Evolutionary conservation across 805 yeast genomes (phyloP).

Genomic region (Diddensiella santjacobensis): DNA sequence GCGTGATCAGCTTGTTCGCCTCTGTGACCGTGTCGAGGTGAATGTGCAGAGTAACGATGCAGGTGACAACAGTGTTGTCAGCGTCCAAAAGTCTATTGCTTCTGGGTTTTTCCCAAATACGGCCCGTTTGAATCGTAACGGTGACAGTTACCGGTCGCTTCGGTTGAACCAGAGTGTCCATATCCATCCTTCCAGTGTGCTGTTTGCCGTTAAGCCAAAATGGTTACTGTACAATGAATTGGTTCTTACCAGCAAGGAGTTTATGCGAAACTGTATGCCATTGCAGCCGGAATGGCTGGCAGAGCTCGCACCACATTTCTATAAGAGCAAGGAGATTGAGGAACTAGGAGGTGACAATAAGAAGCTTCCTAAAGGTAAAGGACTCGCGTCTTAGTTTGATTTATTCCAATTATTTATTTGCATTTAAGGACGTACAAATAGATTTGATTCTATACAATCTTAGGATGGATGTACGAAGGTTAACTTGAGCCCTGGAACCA

Average conservation of each 20-base stretch:
- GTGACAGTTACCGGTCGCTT: constrained; percentile 64
- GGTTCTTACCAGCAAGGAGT: constrained; percentile 80
- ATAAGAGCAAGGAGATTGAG: constrained; percentile 32
- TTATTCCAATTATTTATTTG: no score
- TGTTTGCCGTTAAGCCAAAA: constrained; percentile 61
- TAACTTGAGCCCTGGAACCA: no score
- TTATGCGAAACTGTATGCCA: constrained; percentile 83
- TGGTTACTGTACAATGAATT: constrained; percentile 80
- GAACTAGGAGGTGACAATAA: constrained; percentile 21
- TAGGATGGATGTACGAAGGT: no score
- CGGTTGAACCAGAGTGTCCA: constrained; percentile 67
- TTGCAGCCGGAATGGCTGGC: constrained; percentile 79
- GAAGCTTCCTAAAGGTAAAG: constrained; percentile 22
- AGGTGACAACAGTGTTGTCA: constrained; percentile 57
- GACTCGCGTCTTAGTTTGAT: background rate
- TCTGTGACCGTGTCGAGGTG: constrained; percentile 50
- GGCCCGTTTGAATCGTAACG: constrained; percentile 53
- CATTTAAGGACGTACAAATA: no score
- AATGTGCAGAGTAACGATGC: constrained; percentile 48
- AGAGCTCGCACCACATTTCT: constrained; percentile 45
- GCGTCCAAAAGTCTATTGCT: constrained; percentile 53
- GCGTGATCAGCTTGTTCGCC: constrained; percentile 58
- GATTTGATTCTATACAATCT: no score
- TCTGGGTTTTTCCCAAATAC: constrained; percentile 46
- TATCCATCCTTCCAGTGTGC: constrained; percentile 82